Evolutionary conservation across 306 rosid genomes (phyloP).

Genomic region (Mucuna pruriens): DNA sequence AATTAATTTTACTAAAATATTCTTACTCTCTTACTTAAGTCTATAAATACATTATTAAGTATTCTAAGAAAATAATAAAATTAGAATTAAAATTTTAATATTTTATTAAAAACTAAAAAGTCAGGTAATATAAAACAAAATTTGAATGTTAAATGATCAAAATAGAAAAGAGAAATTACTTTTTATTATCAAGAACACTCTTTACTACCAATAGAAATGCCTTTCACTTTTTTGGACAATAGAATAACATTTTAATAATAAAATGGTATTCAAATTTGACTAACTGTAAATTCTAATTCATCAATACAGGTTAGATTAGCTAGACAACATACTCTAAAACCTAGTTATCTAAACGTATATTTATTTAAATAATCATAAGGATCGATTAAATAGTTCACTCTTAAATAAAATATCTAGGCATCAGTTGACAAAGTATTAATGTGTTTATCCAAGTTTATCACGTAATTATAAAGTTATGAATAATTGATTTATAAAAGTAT

Average conservation of each 20-base stretch:
- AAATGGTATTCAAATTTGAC: background rate
- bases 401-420: background rate
- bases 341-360: background rate
- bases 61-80: too few relatives aligned
- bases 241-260: background rate
- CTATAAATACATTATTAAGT: too few relatives aligned
- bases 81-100: too few relatives aligned
- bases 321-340: background rate
- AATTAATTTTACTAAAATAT: too few relatives aligned
- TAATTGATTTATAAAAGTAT: background rate
- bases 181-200: too few relatives aligned
- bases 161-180: too few relatives aligned
- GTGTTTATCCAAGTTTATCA: background rate
- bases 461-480: background rate
- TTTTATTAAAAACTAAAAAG: too few relatives aligned
- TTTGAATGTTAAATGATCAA: too few relatives aligned
- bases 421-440: background rate
- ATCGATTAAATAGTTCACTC: background rate
- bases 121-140: too few relatives aligned
- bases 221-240: background rate
- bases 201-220: too few relatives aligned
- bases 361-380: background rate
- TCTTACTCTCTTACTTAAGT: too few relatives aligned
- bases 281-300: background rate
- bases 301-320: background rate